Percentiles rank a stretch among this genome's conserved stretches.
phyloP scores from a whole-genome alignment of 805 yeast genomes.

The Saccharomycopsis fibuligera region DNA sequence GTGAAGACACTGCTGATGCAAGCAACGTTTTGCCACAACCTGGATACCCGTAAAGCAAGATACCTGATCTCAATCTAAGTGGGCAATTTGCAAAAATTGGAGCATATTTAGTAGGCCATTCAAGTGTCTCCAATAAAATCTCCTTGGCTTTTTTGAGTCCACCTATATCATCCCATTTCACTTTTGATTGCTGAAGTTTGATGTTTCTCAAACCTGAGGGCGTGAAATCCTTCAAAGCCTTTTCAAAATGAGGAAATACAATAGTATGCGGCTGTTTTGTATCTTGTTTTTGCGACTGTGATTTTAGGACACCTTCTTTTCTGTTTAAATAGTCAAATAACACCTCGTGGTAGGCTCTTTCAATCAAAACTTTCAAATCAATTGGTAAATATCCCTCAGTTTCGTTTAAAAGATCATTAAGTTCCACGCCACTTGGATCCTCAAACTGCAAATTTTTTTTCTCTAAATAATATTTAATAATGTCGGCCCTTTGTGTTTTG shows the following conservation, averaged over 20 bases:
- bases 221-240: constrained; percentile 59
- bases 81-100: constrained; percentile 92
- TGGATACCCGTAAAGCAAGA: constrained; percentile 88
- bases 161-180: constrained; percentile 85
- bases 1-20: constrained; percentile 90
- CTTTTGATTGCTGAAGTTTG: constrained; percentile 68
- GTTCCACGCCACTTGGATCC: constrained; percentile 26
- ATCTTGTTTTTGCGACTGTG: too few species aligned
- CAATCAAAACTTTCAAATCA: constrained; percentile 67
- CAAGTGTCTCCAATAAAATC: constrained; percentile 76
- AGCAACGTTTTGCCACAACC: constrained; percentile 95
- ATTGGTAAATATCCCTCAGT: constrained; percentile 89
- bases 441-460: constrained; percentile 30
- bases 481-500: constrained; percentile 47
- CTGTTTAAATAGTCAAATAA: constrained; percentile 12
- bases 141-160: constrained; percentile 75
- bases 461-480: constrained; percentile 40
- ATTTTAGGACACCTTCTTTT: neutral
- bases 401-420: constrained; percentile 53
- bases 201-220: constrained; percentile 86
- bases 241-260: constrained; percentile 38
- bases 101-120: constrained; percentile 96
- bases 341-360: constrained; percentile 55
- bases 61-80: constrained; percentile 80
- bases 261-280: neutral